Percentiles rank a stretch among this genome's conserved stretches.
phyloP scores from a whole-genome alignment of 176 grass and related monocot genomes.

The Ensete ventricosum region DNA sequence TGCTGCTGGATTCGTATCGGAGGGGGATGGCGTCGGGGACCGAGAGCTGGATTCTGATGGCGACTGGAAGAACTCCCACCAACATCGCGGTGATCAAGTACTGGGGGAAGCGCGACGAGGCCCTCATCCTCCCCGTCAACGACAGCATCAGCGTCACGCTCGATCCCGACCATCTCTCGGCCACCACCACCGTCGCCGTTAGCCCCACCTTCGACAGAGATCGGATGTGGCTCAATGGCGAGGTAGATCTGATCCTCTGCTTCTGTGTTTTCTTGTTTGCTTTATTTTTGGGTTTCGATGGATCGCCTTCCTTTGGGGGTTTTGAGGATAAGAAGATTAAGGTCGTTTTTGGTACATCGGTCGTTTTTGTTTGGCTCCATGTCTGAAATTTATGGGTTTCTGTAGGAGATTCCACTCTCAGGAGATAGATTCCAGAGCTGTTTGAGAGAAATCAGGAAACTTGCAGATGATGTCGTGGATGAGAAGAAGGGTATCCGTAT shows the following conservation, averaged over 20 bases:
- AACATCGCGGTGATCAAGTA: constrained; percentile 99
- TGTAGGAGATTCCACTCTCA: constrained; percentile 64
- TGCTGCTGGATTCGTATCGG: neutral
- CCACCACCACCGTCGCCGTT: constrained; percentile 81
- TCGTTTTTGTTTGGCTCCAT: neutral
- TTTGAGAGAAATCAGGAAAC: constrained; percentile 64
- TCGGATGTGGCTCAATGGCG: constrained; percentile 97
- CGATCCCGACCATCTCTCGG: constrained; percentile 88
- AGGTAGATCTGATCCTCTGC: constrained; percentile 25
- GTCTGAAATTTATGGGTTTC: neutral
- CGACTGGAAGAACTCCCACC: constrained; percentile 74
- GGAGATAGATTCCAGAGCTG: constrained; percentile 72
- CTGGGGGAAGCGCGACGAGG: constrained; percentile 97
- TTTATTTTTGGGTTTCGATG: neutral
- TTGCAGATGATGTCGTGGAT: constrained; percentile 48
- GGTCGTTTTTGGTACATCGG: neutral
- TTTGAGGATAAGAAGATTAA: neutral
- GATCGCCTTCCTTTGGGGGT: neutral
- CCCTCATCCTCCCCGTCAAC: constrained; percentile 81
- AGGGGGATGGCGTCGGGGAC: constrained; percentile 17
- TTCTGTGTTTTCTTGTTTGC: no score
- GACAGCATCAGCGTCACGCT: constrained; percentile 97
- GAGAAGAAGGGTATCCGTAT: constrained; percentile 52
- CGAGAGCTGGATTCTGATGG: constrained; percentile 68
- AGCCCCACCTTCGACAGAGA: constrained; percentile 78